Evolutionary conservation across 345 rosid species (phyloP), one percentile per base, ranked within the genome.

Genomic region (Salix exigua): DNA sequence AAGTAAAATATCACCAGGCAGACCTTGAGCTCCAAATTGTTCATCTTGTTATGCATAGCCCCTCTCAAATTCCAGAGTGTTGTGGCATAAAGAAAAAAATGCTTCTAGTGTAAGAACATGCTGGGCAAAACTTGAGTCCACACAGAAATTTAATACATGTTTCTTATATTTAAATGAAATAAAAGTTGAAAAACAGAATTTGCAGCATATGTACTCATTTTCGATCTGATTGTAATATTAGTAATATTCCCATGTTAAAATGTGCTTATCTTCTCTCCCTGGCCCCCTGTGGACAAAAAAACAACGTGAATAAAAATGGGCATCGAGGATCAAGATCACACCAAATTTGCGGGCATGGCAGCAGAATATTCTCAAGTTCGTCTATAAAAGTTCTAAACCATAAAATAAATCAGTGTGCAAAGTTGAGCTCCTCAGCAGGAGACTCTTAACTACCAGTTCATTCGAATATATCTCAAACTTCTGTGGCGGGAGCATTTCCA

Each of bases 1-100:
- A 65, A 71, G 1, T 6, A 64, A 73, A 63, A 38, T 68, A 25
- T 19, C 66, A 18, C 74, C 79, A 21, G 66, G 62, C 1, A 78
- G 75, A 30, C 82, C 84, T 51, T 83, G 64, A 71, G 2, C 44
- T 40, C 13, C 44, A 10, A 40, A 40, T 40, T 40, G 44, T 9
- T 40, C 11, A 40, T 40, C 13, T 40, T 40, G 44, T 40, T 2
- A 40, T 40, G 44, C 44, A 40, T 40, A 40, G 44, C 44, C 44
- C 44, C 44, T 40, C 12, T 40, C 44, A 40, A 40, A 42, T 42
- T 42, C 46, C 46, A 51, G n/a, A 19, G 58, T 51, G 58, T 51
- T 51, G 23, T 51, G 7, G 58, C 8, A 6, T 51, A 6, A 51
- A 42, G 58, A 51, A 8, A 33, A 33, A 51, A 2, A 51, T 19